phyloP scores from a whole-genome alignment of 257 asterid species.

The Sherardia arvensis region DNA sequence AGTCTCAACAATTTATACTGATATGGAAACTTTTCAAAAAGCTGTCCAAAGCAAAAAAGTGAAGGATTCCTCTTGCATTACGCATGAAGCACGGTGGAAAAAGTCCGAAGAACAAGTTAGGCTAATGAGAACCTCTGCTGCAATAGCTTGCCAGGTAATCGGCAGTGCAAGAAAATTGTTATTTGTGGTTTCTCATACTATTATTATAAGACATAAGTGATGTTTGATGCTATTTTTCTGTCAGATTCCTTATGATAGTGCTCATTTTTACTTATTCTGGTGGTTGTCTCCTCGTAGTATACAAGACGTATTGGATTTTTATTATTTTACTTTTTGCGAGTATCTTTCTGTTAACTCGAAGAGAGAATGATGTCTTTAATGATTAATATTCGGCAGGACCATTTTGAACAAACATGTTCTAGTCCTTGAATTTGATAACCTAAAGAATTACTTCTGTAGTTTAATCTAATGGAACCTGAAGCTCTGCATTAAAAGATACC shows the following conservation, averaged over 20 bases:
- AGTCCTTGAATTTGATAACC: background rate
- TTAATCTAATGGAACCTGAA: background rate
- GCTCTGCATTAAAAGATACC: background rate
- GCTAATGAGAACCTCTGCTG: slow-evolving; percentile 79
- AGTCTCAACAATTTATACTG: slow-evolving; percentile 47
- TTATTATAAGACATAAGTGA: background rate
- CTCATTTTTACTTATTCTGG: background rate
- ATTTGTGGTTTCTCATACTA: background rate
- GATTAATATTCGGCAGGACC: background rate
- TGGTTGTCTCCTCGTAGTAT: background rate
- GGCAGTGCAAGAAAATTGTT: background rate
- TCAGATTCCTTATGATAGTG: background rate
- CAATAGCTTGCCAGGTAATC: slow-evolving; percentile 82
- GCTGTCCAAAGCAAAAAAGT: slow-evolving; percentile 56
- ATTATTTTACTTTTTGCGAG: background rate
- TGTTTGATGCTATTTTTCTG: background rate
- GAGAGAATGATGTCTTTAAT: background rate
- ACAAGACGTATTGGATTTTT: background rate
- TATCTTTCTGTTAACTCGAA: background rate
- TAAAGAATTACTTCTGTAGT: background rate
- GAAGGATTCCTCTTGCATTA: slow-evolving; percentile 69
- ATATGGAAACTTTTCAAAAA: slow-evolving; percentile 55
- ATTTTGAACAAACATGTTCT: background rate
- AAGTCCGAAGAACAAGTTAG: slow-evolving; percentile 77
- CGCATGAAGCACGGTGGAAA: slow-evolving; percentile 82